Conservation (phyloP, 116 monocot species). For the Cymodocea nodosa region DNA sequence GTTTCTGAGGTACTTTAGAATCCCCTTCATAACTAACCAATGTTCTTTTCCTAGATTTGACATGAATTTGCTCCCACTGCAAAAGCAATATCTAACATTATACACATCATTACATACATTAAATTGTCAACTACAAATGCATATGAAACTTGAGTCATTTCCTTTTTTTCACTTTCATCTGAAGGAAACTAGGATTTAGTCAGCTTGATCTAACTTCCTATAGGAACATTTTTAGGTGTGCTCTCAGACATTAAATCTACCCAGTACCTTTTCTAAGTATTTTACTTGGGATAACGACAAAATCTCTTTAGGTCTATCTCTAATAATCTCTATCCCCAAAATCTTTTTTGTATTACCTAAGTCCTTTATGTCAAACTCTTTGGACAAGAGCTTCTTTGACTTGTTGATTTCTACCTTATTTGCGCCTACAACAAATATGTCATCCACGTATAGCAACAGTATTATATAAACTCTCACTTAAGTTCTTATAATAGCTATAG, state of each 20-base stretch:
- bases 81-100: slow-evolving; percentile 3
- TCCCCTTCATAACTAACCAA: too few relatives aligned
- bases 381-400: background rate
- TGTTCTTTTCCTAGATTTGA: slow-evolving; percentile 1
- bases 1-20: too few relatives aligned
- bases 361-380: slow-evolving; percentile 1
- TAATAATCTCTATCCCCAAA: slow-evolving; percentile 1
- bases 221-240: background rate
- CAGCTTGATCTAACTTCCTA: too few relatives aligned
- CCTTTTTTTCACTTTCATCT: background rate
- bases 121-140: background rate
- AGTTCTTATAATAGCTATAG: background rate
- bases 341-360: background rate
- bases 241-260: background rate
- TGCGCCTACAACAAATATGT: slow-evolving; percentile 8
- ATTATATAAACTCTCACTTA: background rate
- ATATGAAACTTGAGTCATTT: slow-evolving; percentile 3
- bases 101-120: slow-evolving; percentile 15
- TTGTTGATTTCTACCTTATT: background rate
- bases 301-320: background rate
- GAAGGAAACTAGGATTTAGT: background rate
- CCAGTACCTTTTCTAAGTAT: background rate
- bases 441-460: slow-evolving; percentile 5
- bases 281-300: background rate
- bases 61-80: slow-evolving; percentile 3